These are phyloP conservation scores for Lentinus polychrous DNA, from an alignment of 1,284 basidiomycete species.

Conservation along the genomic window DNA sequence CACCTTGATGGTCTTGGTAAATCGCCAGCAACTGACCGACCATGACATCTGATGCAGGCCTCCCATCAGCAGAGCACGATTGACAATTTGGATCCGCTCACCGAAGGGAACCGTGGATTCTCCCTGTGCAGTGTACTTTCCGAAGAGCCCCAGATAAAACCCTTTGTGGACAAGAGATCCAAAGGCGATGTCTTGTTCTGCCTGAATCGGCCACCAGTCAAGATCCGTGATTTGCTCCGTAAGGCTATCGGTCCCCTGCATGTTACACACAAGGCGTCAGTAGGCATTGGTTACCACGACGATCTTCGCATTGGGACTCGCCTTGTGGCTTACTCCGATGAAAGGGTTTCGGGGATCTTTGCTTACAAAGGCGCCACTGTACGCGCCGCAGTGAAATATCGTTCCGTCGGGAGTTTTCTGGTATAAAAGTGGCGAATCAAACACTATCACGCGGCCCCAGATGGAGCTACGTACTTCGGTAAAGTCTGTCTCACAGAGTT, in stretches of 20 bases:
- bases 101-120: too few relatives aligned
- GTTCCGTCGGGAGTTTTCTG: too few relatives aligned
- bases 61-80: not conserved
- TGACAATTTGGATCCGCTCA: too few relatives aligned
- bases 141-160: slow-evolving; percentile 9
- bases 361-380: slow-evolving; percentile 5
- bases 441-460: too few relatives aligned
- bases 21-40: slow-evolving; percentile 2
- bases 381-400: not conserved
- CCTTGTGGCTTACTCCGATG: slow-evolving; percentile 8
- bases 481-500: too few relatives aligned
- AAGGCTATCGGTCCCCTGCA: slow-evolving; percentile 1
- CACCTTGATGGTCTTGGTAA: not conserved
- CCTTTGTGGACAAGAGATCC: slow-evolving; percentile 6
- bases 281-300: too few relatives aligned
- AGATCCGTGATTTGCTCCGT: slow-evolving; percentile 3
- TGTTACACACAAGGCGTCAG: too few relatives aligned
- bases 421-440: too few relatives aligned
- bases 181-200: slow-evolving; percentile 1
- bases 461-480: too few relatives aligned
- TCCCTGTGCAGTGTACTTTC: not conserved
- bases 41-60: slow-evolving; percentile 2
- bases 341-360: slow-evolving; percentile 6
- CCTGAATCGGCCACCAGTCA: slow-evolving; percentile 4
- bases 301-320: not conserved